A percentile compares a stretch with the other conserved stretches of the same genome.
phyloP scores from a whole-genome alignment of 2,329 filamentous ascomycete species.

The Aspergillus clavatus region DNA sequence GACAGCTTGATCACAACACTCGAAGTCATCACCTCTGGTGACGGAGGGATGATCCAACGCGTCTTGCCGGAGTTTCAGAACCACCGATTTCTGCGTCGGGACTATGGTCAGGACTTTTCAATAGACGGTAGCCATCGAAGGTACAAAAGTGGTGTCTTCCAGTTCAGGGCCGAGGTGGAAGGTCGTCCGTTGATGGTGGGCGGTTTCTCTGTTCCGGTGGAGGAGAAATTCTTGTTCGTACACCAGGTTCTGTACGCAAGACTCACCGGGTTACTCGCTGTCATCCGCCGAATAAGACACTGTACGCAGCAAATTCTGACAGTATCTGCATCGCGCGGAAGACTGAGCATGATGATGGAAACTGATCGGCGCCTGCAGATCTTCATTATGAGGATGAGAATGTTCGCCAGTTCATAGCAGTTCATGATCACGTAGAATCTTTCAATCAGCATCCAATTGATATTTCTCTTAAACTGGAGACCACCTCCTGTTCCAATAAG shows the following conservation, averaged over 20 bases:
- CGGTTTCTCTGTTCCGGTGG: constrained; percentile 20
- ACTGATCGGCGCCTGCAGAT: constrained; percentile 27
- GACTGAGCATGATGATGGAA: constrained; percentile 28
- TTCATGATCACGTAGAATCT: background rate
- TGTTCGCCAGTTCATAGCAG: constrained; percentile 12
- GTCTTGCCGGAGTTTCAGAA: constrained; percentile 10
- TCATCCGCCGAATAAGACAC: constrained; percentile 22
- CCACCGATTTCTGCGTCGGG: constrained; percentile 1
- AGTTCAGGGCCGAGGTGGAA: constrained; percentile 21
- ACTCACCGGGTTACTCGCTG: constrained; percentile 25
- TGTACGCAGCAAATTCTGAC: constrained; percentile 23
- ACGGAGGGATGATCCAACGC: constrained; percentile 10
- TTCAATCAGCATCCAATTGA: background rate
- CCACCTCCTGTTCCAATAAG: no score
- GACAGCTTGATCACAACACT: constrained; percentile 25
- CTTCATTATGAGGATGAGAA: constrained; percentile 28
- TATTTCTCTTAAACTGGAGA: no score
- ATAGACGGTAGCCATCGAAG: constrained; percentile 3
- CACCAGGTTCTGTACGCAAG: constrained; percentile 23
- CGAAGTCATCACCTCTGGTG: constrained; percentile 18
- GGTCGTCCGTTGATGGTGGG: constrained; percentile 25
- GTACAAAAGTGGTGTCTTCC: constrained; percentile 4
- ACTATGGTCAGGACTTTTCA: constrained; percentile 4
- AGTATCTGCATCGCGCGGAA: constrained; percentile 17
- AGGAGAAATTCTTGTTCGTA: constrained; percentile 26